Evolutionary conservation across 768 basidiomycete genomes (phyloP).

Genomic region (Suillus occidentalis): DNA sequence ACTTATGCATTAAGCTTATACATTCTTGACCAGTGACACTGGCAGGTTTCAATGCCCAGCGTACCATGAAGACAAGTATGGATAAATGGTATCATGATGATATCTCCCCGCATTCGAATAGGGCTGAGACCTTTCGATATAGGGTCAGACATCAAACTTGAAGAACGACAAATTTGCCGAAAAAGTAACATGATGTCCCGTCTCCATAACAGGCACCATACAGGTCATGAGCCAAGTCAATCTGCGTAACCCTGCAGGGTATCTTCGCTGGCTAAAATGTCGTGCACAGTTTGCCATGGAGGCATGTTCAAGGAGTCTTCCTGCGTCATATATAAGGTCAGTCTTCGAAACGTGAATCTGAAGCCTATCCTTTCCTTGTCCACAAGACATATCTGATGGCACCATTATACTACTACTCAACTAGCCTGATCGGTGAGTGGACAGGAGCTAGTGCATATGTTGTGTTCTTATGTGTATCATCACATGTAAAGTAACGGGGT

Average conservation of each 20-base stretch:
- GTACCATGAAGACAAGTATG: not conserved
- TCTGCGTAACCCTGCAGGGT: not conserved
- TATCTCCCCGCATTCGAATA: not conserved
- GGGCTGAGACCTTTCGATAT: not conserved
- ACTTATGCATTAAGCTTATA: not conserved
- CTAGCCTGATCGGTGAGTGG: not conserved
- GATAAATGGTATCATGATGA: not conserved
- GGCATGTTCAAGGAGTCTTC: not conserved
- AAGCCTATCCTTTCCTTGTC: not conserved
- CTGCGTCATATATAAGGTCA: not conserved
- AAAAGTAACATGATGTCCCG: not conserved
- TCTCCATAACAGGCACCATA: not conserved
- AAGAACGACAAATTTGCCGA: not conserved
- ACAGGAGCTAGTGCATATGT: not conserved
- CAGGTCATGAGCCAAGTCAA: not conserved
- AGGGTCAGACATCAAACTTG: not conserved
- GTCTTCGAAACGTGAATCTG: not conserved
- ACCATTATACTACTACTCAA: not conserved
- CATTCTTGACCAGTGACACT: not conserved
- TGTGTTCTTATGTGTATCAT: not conserved
- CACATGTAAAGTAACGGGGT: not conserved
- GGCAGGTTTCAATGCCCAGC: not conserved
- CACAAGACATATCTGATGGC: not conserved
- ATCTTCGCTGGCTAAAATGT: not conserved
- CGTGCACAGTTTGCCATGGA: not conserved